phyloP scores from a whole-genome alignment of 345 rosid species.

The Eucalyptus tenuipes region DNA sequence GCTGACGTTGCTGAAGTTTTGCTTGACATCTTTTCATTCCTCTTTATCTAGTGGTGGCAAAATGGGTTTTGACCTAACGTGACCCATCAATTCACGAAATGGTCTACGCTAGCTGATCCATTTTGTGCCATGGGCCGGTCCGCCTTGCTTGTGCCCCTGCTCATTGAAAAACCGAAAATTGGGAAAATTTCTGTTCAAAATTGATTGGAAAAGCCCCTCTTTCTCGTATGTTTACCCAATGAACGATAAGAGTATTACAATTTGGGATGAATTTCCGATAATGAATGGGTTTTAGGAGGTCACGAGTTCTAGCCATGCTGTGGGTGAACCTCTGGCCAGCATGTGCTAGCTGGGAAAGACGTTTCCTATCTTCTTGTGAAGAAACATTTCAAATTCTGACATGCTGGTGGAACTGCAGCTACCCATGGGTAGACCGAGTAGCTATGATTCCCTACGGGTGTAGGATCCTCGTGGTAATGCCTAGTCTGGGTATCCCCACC shows the following conservation, averaged over 20 bases:
- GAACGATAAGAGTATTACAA: background rate
- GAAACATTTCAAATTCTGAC: background rate
- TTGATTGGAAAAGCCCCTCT: too few relatives aligned
- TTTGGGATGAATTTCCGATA: background rate
- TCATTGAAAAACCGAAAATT: too few relatives aligned
- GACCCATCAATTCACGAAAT: background rate
- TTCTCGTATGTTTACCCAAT: too few relatives aligned
- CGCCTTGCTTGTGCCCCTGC: too few relatives aligned
- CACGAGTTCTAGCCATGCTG: background rate
- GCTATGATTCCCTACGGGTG: background rate
- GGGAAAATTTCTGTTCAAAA: too few relatives aligned
- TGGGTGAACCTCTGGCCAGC: too few relatives aligned
- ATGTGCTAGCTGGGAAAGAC: background rate
- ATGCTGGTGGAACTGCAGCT: rapidly evolving
- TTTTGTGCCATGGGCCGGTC: background rate
- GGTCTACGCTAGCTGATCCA: background rate
- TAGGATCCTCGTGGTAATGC: background rate
- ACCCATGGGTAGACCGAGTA: background rate
- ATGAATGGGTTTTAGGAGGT: background rate
- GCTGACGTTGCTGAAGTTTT: background rate
- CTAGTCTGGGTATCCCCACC: background rate
- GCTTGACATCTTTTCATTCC: background rate
- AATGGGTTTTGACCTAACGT: background rate
- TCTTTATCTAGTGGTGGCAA: background rate
- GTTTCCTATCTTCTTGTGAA: background rate